A percentile compares a stretch with the other conserved stretches of the same genome.
Evolutionary conservation across 257 asterid genomes (phyloP).

Genomic region (Nicotiana attenuata): DNA sequence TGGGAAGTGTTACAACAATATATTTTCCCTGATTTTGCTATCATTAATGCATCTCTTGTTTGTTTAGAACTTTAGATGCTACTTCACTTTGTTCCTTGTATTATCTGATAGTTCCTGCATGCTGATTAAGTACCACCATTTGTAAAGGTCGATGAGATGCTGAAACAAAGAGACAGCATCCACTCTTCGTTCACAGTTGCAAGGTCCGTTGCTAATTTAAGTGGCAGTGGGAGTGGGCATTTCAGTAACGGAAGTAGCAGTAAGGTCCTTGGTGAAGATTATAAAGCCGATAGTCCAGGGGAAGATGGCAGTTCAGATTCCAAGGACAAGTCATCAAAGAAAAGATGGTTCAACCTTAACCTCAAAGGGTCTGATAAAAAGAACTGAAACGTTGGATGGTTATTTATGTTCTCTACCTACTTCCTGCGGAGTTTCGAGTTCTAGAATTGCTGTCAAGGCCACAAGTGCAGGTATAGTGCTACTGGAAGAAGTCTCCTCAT

Average conservation of each 20-base stretch:
- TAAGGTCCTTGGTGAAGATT: slow-evolving; percentile 56
- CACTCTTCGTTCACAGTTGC: slow-evolving; percentile 79
- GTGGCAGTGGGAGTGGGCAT: slow-evolving; percentile 68
- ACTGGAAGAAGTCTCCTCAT: background rate
- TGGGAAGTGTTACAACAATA: background rate
- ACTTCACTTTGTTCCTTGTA: background rate
- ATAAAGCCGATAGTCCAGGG: slow-evolving; percentile 59
- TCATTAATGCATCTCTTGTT: background rate
- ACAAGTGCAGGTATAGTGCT: background rate
- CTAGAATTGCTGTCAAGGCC: background rate
- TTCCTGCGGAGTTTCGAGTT: background rate
- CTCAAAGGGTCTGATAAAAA: slow-evolving; percentile 77
- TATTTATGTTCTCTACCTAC: background rate
- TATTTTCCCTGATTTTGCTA: background rate
- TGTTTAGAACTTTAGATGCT: background rate
- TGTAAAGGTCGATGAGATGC: slow-evolving; percentile 83
- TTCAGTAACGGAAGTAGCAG: slow-evolving; percentile 86
- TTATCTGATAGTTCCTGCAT: background rate
- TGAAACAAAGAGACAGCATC: slow-evolving; percentile 80
- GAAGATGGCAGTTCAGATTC: slow-evolving; percentile 92
- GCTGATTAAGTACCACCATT: background rate
- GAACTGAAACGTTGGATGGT: background rate
- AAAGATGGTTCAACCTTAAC: slow-evolving; percentile 86
- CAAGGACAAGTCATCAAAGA: slow-evolving; percentile 75
- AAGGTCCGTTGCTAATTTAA: slow-evolving; percentile 43